Percentiles rank a stretch among this genome's conserved stretches.
Conservation (phyloP, 305 asterid genomes). For the Salvia sclarea region DNA sequence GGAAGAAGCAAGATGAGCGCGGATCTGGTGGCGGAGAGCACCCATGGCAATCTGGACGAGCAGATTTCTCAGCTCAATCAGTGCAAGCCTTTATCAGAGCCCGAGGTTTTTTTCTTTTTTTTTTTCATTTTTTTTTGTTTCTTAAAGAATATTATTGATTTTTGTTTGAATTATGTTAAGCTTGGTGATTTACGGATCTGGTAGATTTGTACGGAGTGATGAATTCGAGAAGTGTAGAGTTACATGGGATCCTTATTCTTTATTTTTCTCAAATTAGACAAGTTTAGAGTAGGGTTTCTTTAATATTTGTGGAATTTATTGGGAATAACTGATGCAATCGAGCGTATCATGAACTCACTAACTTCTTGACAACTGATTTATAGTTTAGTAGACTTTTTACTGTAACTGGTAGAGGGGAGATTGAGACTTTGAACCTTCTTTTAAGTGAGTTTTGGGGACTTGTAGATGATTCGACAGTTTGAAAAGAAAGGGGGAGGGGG, state of each 20-base stretch:
- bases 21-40: slow-evolving; percentile 78
- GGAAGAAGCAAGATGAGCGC: slow-evolving; percentile 62
- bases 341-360: background rate
- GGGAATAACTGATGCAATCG: slow-evolving; percentile 2
- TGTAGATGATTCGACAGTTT: background rate
- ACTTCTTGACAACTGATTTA: background rate
- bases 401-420: slow-evolving; percentile 4
- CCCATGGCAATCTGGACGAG: slow-evolving; percentile 88
- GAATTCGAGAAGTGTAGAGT: slow-evolving; percentile 9
- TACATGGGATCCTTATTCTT: slow-evolving; percentile 15
- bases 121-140: background rate
- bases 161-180: background rate
- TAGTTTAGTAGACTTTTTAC: background rate
- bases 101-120: slow-evolving; percentile 56
- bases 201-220: slow-evolving; percentile 11
- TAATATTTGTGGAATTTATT: slow-evolving; percentile 7
- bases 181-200: slow-evolving; percentile 35
- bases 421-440: background rate
- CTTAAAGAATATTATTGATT: background rate
- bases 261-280: background rate
- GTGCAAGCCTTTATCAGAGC: slow-evolving; percentile 94
- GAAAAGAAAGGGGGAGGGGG: no score
- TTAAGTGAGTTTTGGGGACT: slow-evolving; percentile 2
- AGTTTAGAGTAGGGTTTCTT: slow-evolving; percentile 26
- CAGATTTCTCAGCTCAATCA: slow-evolving; percentile 96